These are phyloP conservation scores for Ophiocordyceps camponoti-saundersi DNA, from an alignment of 2,329 filamentous ascomycete genomes.

Conservation along the genomic window DNA sequence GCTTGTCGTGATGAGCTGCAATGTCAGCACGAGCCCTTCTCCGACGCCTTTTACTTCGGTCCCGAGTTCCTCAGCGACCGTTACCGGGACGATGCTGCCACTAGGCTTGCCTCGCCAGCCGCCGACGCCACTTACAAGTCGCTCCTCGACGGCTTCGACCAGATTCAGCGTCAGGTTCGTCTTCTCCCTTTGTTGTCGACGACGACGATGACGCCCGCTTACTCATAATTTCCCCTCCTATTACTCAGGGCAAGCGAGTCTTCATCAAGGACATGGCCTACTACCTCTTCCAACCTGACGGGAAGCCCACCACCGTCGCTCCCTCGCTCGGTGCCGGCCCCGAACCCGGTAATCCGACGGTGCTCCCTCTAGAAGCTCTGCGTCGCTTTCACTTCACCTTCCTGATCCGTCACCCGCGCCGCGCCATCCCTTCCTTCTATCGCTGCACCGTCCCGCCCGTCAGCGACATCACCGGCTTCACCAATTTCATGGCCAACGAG, in stretches of 20 bases:
- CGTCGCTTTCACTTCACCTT: slow-evolving; percentile 86
- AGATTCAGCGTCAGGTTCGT: slow-evolving; percentile 56
- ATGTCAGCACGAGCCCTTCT: slow-evolving; percentile 90
- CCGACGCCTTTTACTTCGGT: slow-evolving; percentile 91
- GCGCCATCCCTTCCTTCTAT: slow-evolving; percentile 84
- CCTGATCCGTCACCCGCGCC: slow-evolving; percentile 87
- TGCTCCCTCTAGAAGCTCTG: slow-evolving; percentile 59
- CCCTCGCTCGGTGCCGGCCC: slow-evolving; percentile 55
- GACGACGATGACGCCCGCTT: slow-evolving; percentile 3
- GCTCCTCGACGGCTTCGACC: slow-evolving; percentile 60
- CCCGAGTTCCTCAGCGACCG: slow-evolving; percentile 71
- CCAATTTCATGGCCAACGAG: slow-evolving; percentile 72
- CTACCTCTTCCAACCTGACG: slow-evolving; percentile 67
- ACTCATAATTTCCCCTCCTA: not conserved
- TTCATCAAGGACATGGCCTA: slow-evolving; percentile 98
- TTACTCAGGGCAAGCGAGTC: slow-evolving; percentile 60
- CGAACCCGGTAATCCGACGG: slow-evolving; percentile 66
- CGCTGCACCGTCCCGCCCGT: slow-evolving; percentile 85
- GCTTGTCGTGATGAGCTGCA: slow-evolving; percentile 66
- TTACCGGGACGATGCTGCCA: slow-evolving; percentile 50
- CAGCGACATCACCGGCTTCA: slow-evolving; percentile 65
- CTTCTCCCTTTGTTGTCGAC: slow-evolving; percentile 7
- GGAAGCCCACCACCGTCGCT: slow-evolving; percentile 47
- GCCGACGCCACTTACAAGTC: slow-evolving; percentile 54
- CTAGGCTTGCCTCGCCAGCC: slow-evolving; percentile 46